phyloP scores from a whole-genome alignment of 257 asterid genomes.

The Rubia yunnanensis region DNA sequence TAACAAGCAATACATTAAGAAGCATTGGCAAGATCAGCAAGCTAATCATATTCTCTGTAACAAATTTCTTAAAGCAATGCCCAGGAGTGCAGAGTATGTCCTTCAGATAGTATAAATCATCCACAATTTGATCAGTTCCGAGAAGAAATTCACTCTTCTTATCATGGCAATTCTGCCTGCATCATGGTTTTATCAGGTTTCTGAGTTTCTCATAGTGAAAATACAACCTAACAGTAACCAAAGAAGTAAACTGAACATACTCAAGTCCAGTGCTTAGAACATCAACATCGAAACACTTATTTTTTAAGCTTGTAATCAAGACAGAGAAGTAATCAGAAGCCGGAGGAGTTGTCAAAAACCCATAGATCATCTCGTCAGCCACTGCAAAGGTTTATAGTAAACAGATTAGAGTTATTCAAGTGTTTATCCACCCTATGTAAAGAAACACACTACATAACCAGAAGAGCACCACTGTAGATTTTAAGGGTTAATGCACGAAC shows the following conservation, averaged over 20 bases:
- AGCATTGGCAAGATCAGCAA: constrained; percentile 11
- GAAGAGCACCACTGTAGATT: constrained; percentile 10
- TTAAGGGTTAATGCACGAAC: constrained; percentile 17
- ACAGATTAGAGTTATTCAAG: background rate
- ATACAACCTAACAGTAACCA: background rate
- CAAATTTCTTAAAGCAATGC: constrained; percentile 8
- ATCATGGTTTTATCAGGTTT: background rate
- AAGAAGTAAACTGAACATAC: constrained; percentile 1
- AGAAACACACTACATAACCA: background rate
- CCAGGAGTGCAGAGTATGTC: constrained; percentile 15
- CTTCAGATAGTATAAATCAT: constrained; percentile 17
- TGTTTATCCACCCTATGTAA: background rate
- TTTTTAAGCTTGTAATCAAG: constrained; percentile 10
- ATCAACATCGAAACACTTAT: constrained; percentile 13
- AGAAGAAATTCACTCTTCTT: constrained; percentile 13
- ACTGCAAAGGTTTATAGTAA: constrained; percentile 11
- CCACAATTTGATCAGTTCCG: constrained; percentile 14
- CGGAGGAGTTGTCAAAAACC: constrained; percentile 16
- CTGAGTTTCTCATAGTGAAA: background rate
- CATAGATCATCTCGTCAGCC: constrained; percentile 16
- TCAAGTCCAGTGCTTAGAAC: constrained; percentile 6
- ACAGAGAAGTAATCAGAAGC: constrained; percentile 14
- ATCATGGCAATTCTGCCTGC: constrained; percentile 9
- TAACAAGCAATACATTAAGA: background rate
- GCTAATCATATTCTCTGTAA: constrained; percentile 7